These are phyloP conservation scores for Rhodotorula graminis DNA, from an alignment of 768 basidiomycete species.

Conservation along the genomic window DNA sequence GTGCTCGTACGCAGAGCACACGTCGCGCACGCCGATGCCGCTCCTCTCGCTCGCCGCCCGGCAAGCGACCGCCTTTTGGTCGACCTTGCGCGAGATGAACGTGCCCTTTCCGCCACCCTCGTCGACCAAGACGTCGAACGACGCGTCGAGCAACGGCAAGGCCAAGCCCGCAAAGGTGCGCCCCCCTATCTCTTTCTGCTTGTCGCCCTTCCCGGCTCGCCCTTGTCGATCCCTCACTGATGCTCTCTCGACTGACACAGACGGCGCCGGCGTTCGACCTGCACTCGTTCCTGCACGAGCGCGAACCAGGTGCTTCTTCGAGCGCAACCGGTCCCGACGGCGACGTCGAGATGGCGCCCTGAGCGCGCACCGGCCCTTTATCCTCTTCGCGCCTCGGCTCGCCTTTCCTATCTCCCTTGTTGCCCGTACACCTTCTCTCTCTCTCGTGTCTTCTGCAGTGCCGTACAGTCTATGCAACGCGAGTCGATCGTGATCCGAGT, in stretches of 20 bases:
- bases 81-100: slow-evolving; percentile 26
- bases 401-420: too few species aligned
- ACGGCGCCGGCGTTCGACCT: slow-evolving; percentile 17
- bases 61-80: slow-evolving; percentile 20
- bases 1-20: slow-evolving; percentile 4
- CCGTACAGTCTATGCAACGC: too few species aligned
- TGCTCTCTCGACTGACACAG: background rate
- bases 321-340: background rate
- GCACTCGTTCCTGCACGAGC: slow-evolving; percentile 14
- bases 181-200: background rate
- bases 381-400: too few species aligned
- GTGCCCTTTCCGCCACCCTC: slow-evolving; percentile 22
- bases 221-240: too few species aligned
- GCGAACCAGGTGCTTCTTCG: background rate
- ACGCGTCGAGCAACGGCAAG: slow-evolving; percentile 6
- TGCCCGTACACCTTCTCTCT: too few species aligned
- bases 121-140: background rate
- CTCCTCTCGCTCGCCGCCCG: slow-evolving; percentile 26
- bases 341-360: background rate
- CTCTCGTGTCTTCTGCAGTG: too few species aligned
- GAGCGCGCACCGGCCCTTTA: too few species aligned
- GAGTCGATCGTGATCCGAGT: too few species aligned
- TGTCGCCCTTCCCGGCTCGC: too few species aligned
- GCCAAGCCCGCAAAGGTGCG: slow-evolving; percentile 11
- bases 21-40: slow-evolving; percentile 19